These are phyloP conservation scores for Coemansia reversa DNA, from an alignment of 192 early-diverging fungal species.

Conservation along the genomic window DNA sequence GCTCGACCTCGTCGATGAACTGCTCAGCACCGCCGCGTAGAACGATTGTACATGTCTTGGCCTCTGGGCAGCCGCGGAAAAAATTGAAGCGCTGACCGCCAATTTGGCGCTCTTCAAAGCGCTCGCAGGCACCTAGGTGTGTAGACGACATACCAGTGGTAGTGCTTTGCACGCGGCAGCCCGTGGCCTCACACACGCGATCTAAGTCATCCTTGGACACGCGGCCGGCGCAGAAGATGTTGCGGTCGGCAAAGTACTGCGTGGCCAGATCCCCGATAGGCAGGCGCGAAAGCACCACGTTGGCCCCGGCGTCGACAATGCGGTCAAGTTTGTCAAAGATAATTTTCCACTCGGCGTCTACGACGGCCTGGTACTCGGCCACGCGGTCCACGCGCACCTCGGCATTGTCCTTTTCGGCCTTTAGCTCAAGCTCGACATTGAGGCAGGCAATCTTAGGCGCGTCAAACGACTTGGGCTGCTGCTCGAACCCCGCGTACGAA, in stretches of 20 bases:
- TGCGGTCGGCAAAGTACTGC: conserved; percentile 99
- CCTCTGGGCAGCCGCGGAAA: conserved; percentile 89
- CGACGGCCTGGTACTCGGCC: conserved; percentile 97
- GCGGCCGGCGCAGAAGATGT: conserved; percentile 98
- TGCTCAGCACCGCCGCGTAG: conserved; percentile 98
- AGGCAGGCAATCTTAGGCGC: conserved; percentile 88
- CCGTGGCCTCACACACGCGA: conserved; percentile 93
- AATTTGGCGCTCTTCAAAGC: conserved; percentile 95
- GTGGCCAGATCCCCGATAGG: conserved; percentile 99
- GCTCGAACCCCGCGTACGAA: conserved; percentile 98
- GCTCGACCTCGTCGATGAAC: conserved; percentile 98
- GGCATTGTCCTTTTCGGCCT: conserved; percentile 99
- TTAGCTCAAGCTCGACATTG: conserved; percentile 98
- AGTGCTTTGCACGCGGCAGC: conserved; percentile 89
- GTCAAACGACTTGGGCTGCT: conserved; percentile 94
- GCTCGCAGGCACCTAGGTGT: conserved; percentile 86
- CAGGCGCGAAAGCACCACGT: conserved; percentile 94
- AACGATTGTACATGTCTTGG: conserved; percentile 94
- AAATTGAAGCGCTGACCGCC: conserved; percentile 97
- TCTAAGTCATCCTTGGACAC: conserved; percentile 90
- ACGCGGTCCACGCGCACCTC: conserved; percentile 97
- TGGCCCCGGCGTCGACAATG: conserved; percentile 92
- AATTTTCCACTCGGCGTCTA: conserved; percentile 99
- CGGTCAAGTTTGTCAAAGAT: conserved; percentile 98
- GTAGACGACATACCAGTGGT: conserved; percentile 76